Base-by-base conservation (phyloP, 2,329 filamentous ascomycete genomes). In the Talaromyces rugulosus region DNA sequence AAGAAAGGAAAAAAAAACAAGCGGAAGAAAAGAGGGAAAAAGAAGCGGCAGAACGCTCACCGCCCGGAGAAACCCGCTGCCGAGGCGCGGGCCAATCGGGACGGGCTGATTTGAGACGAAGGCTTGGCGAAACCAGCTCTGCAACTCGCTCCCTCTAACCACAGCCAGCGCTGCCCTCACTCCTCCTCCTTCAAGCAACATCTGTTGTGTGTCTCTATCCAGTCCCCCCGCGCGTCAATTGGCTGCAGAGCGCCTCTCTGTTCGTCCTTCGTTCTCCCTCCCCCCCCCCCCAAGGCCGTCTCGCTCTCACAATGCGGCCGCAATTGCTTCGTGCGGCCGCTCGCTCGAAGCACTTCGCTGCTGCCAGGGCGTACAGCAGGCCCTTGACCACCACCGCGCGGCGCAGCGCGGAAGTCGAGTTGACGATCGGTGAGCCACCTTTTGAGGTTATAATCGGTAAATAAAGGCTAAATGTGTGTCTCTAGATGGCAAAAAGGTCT, bases 401-500 rank as follows among this genome's bases (percentile, higher is more conserved):
- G 80, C 87, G 92, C 78, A 86, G 86, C 71, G 94, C 92, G 71
- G 92, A 98, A 83, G 93, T 99, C 74, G 92, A 97, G 85, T 87
- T 99, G 79, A 99, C 94, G 74, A 87, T 97, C 83, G 92, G 91
- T 96, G 81, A 74, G 86, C 80, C 2, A 12, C 31, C 14, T 30
- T 23, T 23, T 53, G 30, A 50, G 56, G 11, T 44, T 12, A 28
- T 23, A 31, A 1, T 31, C 23, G 16, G 34, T 28, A 6, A 30
- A 4, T 30, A 1, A 16, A 16, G 56, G 18, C 60, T 62, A 52
- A 62, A n/a, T 42, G 30, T 66, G 27, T 44, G 62, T 65, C 65
- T 69, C 52, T 75, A 93, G 94, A 99, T 87, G 95, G 94, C 76
- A 96, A 96, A 84, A 96, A 97, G 81, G 89, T 99, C 61, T 96